phyloP scores from a whole-genome alignment of 2,329 filamentous ascomycete species.

The Curvularia hawaiiensis region DNA sequence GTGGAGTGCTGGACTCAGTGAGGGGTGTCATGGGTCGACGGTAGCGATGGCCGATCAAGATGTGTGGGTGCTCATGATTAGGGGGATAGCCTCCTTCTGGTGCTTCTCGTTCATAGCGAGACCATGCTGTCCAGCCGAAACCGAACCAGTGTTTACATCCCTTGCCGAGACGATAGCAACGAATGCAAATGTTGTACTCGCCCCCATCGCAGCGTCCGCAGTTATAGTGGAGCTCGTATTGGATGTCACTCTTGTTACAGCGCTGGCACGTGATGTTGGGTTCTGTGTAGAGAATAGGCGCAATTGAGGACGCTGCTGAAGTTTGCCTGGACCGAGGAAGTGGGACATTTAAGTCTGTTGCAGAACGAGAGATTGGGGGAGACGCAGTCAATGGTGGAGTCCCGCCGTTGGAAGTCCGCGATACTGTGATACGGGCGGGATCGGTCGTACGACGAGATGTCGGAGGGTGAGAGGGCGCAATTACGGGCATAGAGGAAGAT shows the following conservation, averaged over 20 bases:
- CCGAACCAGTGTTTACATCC: constrained; percentile 90
- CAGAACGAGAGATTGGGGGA: constrained; percentile 36
- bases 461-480: constrained; percentile 23
- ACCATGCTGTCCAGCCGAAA: constrained; percentile 75
- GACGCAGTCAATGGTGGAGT: constrained; percentile 35
- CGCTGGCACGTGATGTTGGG: constrained; percentile 75
- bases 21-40: constrained; percentile 34
- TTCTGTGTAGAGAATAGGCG: constrained; percentile 62
- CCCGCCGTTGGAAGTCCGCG: constrained; percentile 28
- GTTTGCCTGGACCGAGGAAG: constrained; percentile 26
- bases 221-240: constrained; percentile 86
- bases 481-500: constrained; percentile 23
- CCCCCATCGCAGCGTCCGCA: constrained; percentile 74
- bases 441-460: constrained; percentile 42
- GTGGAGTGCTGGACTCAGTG: constrained; percentile 27
- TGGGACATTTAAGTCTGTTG: constrained; percentile 32
- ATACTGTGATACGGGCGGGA: constrained; percentile 27
- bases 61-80: constrained; percentile 57
- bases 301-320: constrained; percentile 17
- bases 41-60: constrained; percentile 56
- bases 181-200: constrained; percentile 77
- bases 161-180: constrained; percentile 76
- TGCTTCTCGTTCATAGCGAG: constrained; percentile 62
- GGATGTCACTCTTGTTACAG: constrained; percentile 74
- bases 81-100: constrained; percentile 50